Base-by-base conservation (phyloP, 768 basidiomycete genomes). In the Naganishia antarctica region DNA sequence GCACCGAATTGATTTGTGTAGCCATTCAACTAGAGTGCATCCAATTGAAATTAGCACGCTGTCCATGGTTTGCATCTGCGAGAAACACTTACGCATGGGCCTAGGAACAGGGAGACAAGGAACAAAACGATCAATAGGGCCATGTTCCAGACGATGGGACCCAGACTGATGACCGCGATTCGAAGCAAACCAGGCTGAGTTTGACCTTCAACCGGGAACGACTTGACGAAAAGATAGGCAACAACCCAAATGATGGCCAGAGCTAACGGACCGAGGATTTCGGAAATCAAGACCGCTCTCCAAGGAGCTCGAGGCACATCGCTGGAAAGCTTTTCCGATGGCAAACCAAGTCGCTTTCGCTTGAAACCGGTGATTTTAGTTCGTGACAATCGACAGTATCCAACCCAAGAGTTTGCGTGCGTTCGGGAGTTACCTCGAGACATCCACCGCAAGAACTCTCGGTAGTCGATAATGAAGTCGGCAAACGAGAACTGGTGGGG, bases 291-390 rank as follows among this genome's bases (percentile, higher is more conserved):
- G 65, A 94, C 90, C 11, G 91, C 87, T 51, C 89, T 86, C 91
- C 91, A 94, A 41, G 85, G 84, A 11, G 93, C 96, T 48, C 94
- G 86, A 21, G 96, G 94, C 37, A 91, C 87, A 75, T 98, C 96
- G 59, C 88, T 88, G 5, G 93, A 93, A 28, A 98, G 83, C 79
- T 96, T 98, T 79, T 98, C 94, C 0, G 93, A 97, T 1, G 96
- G 96, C 73, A 91, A 88, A 23, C 96, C 96, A 6, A 99, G 85
- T 70, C 86, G 85, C 83, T 98, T 97, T 82, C 89, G 90, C 84
- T 98, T 98, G 85, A 92, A 99, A n/a, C 96, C 96, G 18, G 96
- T 99, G 74, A 99, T 94, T 85, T 91, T 88, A 18, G 96, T 99
- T 58, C 96, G 83, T n/a, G 91, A 91, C 48, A 99, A 81, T 60